A percentile compares a stretch with the other conserved stretches of the same genome.
These are phyloP conservation scores for Viola pubescens DNA, from an alignment of 441 rosid species.

Conservation along the genomic window DNA sequence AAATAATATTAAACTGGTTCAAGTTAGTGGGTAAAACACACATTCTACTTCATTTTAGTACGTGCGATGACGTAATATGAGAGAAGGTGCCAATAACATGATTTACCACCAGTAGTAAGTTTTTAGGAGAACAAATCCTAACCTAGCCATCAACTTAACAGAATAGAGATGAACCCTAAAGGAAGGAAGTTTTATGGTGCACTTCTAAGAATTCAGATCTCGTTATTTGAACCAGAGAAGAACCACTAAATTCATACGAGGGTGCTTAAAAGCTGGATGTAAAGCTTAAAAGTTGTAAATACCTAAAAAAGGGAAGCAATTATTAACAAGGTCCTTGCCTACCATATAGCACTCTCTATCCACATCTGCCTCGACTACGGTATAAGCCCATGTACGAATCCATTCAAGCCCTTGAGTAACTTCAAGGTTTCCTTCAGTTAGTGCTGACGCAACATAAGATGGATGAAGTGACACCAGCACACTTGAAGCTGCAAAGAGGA, in stretches of 20 bases:
- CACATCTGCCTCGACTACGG: conserved; percentile 63
- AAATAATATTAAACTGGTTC: not conserved
- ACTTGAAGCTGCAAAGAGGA: conserved; percentile 80
- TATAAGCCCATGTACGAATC: conserved; percentile 81
- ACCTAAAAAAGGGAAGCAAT: not conserved
- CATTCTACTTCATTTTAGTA: too few relatives aligned
- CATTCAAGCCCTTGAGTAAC: conserved; percentile 82
- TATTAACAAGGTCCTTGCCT: conserved; percentile 20
- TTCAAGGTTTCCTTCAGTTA: conserved; percentile 68
- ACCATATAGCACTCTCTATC: conserved; percentile 86
- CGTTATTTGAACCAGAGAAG: not conserved
- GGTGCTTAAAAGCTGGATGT: not conserved
- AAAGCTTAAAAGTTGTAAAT: not conserved
- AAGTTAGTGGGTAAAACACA: not conserved
- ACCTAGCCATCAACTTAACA: too few relatives aligned
- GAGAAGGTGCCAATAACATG: too few relatives aligned
- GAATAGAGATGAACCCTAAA: too few relatives aligned
- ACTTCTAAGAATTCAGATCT: not conserved
- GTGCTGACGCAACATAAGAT: conserved; percentile 56
- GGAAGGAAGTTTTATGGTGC: too few relatives aligned
- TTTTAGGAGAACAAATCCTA: too few relatives aligned
- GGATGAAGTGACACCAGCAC: conserved; percentile 79
- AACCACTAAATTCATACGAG: not conserved
- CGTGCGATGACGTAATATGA: too few relatives aligned
- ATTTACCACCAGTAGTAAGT: too few relatives aligned